These are phyloP conservation scores for Saccharum officinarum DNA, from an alignment of 176 grass and related monocot species.

Conservation along the genomic window DNA sequence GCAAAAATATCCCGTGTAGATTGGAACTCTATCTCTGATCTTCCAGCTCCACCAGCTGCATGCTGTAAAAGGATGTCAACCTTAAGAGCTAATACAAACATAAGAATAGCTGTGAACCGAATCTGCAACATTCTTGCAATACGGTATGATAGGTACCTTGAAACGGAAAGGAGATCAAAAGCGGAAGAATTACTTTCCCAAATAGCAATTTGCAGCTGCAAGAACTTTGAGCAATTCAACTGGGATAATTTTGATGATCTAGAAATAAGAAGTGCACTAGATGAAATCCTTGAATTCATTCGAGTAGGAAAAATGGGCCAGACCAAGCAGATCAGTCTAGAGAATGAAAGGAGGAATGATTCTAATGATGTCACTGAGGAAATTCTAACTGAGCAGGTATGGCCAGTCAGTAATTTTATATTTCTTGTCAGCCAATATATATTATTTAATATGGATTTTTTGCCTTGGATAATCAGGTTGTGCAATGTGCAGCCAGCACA, in stretches of 20 bases:
- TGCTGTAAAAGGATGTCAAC: conserved; percentile 77
- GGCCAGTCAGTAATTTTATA: conserved; percentile 35
- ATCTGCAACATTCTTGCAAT: conserved; percentile 68
- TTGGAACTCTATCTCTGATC: conserved; percentile 73
- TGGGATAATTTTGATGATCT: conserved; percentile 82
- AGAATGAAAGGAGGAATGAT: conserved; percentile 23
- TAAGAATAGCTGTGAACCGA: conserved; percentile 58
- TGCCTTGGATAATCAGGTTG: conserved; percentile 32
- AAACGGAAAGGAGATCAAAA: conserved; percentile 39
- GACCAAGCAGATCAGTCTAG: conserved; percentile 38
- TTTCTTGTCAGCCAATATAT: conserved; percentile 14
- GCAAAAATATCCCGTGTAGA: conserved; percentile 68
- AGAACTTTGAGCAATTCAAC: conserved; percentile 34
- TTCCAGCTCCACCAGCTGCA: conserved; percentile 69
- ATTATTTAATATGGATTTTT: background rate
- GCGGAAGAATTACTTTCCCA: conserved; percentile 29
- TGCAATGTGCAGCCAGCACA: conserved; percentile 17
- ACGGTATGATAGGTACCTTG: conserved; percentile 58
- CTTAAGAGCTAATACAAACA: conserved; percentile 59
- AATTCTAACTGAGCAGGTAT: conserved; percentile 20
- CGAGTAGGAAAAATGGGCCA: conserved; percentile 61
- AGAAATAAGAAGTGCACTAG: conserved; percentile 71
- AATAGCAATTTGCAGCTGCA: conserved; percentile 29
- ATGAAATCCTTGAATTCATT: conserved; percentile 78
- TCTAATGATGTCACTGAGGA: conserved; percentile 20